Base-by-base conservation (phyloP, 495 filamentous ascomycete species). In the Penicillium nucicola region DNA sequence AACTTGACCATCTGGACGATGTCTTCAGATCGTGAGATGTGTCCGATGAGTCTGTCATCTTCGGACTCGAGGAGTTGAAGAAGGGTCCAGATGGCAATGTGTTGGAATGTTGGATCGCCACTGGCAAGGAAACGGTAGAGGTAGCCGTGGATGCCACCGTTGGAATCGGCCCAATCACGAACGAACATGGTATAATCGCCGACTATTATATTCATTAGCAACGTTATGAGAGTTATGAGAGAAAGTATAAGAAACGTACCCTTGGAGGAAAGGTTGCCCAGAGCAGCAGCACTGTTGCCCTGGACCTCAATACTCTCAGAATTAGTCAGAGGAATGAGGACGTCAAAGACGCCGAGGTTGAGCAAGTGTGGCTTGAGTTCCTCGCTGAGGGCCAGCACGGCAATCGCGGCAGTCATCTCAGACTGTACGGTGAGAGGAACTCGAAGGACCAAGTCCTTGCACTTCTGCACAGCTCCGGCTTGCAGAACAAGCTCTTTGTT, bases 401-500 rank as follows among this genome's bases (percentile, higher is more conserved):
- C 93, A 65, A 98, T 97, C 3, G 93, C 93, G 22, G 93, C 93
- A 19, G 93, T 98, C 93, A 98, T 98, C 69, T 98, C 93, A 17
- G 91, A 96, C 62, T 98, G 93, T 5, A 98, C 93, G 33, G 86
- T 92, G 39, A 97, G 79, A 0, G 95, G 91, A 20, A 97, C 93
- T 36, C 95, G 84, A 11, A 98, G 77, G 15, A 98, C 92, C 34
- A 98, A 79, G 59, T 97, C 88, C 70, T 96, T 97, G 82, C 93
- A 98, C 62, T 97, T 97, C 64, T 97, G 90, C 37, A 98, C 93
- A 14, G 93, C 93, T 13, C 95, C 93, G 10, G 93, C 93, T 69
- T 97, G 90, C 34, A 98, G 77, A 4, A 98, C 93, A 11, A 98
- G 79, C 48, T 93, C 87, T 71, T 98, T 98, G 76, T 98, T 98